Evolutionary conservation across 441 rosid genomes (phyloP), one percentile per base, ranked within the genome.

Genomic region (Euphorbia schlechtendalii): DNA sequence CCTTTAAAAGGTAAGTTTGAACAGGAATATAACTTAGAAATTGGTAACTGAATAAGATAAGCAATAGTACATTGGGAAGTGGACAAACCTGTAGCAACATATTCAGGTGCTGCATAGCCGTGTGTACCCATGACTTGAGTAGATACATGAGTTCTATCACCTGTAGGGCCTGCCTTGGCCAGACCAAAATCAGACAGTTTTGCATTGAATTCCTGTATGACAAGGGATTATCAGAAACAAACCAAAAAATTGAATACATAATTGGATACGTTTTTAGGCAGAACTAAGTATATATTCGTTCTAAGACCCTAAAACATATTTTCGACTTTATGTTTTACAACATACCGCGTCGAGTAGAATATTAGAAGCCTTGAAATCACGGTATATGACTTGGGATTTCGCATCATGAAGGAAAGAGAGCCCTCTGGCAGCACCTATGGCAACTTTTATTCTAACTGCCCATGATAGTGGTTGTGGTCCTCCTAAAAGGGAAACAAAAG

Each of bases 121-220:
- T 80, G 78, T 11, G 98, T 92, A 28, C 96, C 98, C 88, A 92
- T 87, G 69, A 92, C 84, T 63, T 90, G 80, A 59, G 98, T 92
- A 2, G 98, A 86, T 41, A 92, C 96, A 18, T 92, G 93, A 65
- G 92, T 87, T 68, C 81, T 84, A 61, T 84, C 96, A 48, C 93
- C 96, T 0, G 87, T 84, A 41, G 98, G 98, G 32, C 95, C 98
- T 62, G 87, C 98, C 77, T 87, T 92, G 63, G 98, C 98, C 73
- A 92, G 77, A 25, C 98, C 98, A 60, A 92, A 92, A 81, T 92
- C 98, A 25, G 96, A 92, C 65, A 92, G 96, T 76, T 92, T 92
- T 48, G 98, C 96, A 73, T 81, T 89, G 82, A 88, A 87, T 71
- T 83, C 86, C 96, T 92, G 80, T 75, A 76, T 46, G 28, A 55